Base-by-base conservation (phyloP, 805 yeast genomes). In the Wickerhamiella sergipiensis region DNA sequence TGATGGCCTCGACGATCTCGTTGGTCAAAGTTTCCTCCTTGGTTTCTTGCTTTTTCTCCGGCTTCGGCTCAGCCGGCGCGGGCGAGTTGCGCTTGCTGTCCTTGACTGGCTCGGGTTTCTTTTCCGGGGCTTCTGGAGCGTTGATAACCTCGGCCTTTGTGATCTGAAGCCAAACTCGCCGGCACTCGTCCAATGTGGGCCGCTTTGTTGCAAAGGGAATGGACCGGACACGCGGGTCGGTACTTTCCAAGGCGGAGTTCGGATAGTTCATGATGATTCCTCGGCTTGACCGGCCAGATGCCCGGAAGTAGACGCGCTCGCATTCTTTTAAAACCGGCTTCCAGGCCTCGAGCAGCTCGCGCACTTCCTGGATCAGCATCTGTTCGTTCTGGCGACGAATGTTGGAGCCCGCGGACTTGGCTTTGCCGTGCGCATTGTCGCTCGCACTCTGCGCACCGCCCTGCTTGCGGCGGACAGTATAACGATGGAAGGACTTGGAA, bases 391-490 rank as follows among this genome's bases (percentile, higher is more conserved):
- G 81, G 54, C 98, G 74, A 69, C 98, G 80, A 45, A 92, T 73
- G 50, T 80, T 79, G 1, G 97, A 83, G 48, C 98, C 98, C 0
- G 96, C 98, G 23, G 96, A 87, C 55, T 87, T 87, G 7, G 97
- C 97, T 64, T 89, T 90, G 3, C 98, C 97, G 57, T 83, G 78
- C 0, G 95, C 84, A 61, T 83, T 86, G 66, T 92, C 98, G 66
- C 78, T 83, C 1, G 97, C 89, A 56, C 89, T 78, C 64, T 92
- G 98, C 0, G 97, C 77, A 1, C 98, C 98, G 71, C 98, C 98
- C 66, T 92, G 98, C 62, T 92, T 92, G 56, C 96, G 76, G 70
- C 98, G 80, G 1, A 97, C 88, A 2, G 98, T 92, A 62, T 92
- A 92, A 57, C 97, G 74, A 64, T 90, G 98, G 65, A 85, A 86